Conservation (phyloP, 176 grass and related monocot genomes). For the Metroxylon sagu region DNA sequence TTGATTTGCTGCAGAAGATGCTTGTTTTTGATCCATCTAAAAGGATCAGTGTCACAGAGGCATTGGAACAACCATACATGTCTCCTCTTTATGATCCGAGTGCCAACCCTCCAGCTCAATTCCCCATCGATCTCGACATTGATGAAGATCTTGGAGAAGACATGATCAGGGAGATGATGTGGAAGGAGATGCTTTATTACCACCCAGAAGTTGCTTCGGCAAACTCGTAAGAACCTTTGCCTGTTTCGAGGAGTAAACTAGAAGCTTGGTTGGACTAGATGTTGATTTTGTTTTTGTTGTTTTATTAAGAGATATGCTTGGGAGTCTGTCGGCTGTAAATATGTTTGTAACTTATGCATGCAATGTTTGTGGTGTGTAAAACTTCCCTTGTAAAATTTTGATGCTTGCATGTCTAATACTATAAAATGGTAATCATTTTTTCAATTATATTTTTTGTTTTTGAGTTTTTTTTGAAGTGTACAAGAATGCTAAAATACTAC, state of each 20-base stretch:
- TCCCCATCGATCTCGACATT: constrained; percentile 33
- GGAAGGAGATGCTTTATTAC: constrained; percentile 38
- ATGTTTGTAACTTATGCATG: not conserved
- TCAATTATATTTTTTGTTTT: too few species aligned
- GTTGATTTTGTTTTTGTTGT: too few species aligned
- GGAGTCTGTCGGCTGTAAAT: too few species aligned
- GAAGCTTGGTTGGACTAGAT: not conserved
- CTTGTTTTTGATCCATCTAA: constrained; percentile 36
- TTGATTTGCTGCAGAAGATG: constrained; percentile 39
- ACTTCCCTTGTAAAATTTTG: constrained; percentile 7
- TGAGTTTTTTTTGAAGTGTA: too few species aligned
- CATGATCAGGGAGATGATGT: constrained; percentile 40
- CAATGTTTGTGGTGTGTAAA: not conserved
- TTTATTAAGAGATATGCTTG: too few species aligned
- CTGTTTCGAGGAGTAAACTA: constrained; percentile 5
- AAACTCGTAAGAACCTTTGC: constrained; percentile 16
- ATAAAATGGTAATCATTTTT: too few species aligned
- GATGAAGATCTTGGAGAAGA: constrained; percentile 39
- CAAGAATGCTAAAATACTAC: too few species aligned
- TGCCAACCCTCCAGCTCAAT: constrained; percentile 26
- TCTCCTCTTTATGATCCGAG: constrained; percentile 26
- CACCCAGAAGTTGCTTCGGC: constrained; percentile 25
- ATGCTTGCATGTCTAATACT: not conserved
- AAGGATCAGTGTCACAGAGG: constrained; percentile 31
- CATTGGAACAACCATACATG: constrained; percentile 32